These are phyloP conservation scores for Noccaea caerulescens DNA, from an alignment of 345 rosid species.

Conservation along the genomic window DNA sequence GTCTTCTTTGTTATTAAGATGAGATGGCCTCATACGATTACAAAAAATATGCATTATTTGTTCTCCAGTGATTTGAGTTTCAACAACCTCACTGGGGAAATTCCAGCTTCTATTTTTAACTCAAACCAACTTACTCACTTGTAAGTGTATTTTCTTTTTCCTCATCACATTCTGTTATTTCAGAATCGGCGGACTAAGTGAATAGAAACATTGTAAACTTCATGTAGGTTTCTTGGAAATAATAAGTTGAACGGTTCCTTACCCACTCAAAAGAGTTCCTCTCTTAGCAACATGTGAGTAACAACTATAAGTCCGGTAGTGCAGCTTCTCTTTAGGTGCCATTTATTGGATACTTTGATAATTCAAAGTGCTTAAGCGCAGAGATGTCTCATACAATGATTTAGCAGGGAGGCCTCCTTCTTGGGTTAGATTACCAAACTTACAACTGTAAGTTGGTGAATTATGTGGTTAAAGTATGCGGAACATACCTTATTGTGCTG, in stretches of 20 bases:
- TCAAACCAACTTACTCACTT: constrained; percentile 41
- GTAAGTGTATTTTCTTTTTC: constrained; percentile 44
- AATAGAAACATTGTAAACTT: constrained; percentile 8
- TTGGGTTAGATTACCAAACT: constrained; percentile 51
- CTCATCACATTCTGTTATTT: background rate
- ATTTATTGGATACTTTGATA: background rate
- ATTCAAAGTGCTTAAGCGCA: constrained; percentile 30
- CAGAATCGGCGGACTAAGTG: background rate
- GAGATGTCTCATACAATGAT: constrained; percentile 77
- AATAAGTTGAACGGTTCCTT: constrained; percentile 54
- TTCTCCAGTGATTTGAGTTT: constrained; percentile 41
- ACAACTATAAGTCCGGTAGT: background rate
- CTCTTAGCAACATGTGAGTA: constrained; percentile 60
- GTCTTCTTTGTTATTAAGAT: background rate
- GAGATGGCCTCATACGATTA: background rate
- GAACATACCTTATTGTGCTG: background rate
- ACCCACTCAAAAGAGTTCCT: constrained; percentile 50
- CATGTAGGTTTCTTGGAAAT: constrained; percentile 52
- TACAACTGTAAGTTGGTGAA: constrained; percentile 53
- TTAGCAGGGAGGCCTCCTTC: constrained; percentile 64
- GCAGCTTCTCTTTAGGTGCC: background rate
- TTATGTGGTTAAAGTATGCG: background rate
- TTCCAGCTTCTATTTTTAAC: constrained; percentile 38
- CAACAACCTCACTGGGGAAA: constrained; percentile 34
- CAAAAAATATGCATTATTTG: background rate